Conservation (phyloP, 2,329 filamentous ascomycete genomes). For the Elsinoe necatrix region DNA sequence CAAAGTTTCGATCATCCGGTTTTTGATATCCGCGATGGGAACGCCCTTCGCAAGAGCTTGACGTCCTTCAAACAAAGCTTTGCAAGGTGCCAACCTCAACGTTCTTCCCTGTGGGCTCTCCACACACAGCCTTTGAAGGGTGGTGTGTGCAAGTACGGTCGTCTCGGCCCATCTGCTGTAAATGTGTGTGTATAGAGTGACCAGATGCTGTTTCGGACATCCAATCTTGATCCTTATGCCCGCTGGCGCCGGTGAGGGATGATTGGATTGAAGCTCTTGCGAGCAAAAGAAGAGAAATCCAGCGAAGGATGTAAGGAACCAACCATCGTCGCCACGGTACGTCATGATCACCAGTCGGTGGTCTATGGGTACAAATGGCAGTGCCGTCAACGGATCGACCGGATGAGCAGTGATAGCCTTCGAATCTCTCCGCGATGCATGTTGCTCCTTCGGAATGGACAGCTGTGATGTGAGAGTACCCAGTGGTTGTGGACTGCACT, state of each 20-base stretch:
- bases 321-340: not conserved
- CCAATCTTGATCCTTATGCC: not conserved
- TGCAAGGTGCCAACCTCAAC: not conserved
- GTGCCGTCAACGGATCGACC: not conserved
- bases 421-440: not conserved
- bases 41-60: not conserved
- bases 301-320: constrained; percentile 8
- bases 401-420: not conserved
- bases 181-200: not conserved
- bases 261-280: not conserved
- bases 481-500: not conserved
- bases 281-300: constrained; percentile 8
- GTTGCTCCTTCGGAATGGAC: not conserved
- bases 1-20: not conserved
- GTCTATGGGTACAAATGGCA: not conserved
- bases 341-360: not conserved
- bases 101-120: not conserved
- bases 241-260: not conserved
- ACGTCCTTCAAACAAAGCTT: constrained; percentile 1
- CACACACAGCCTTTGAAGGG: not conserved
- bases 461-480: not conserved
- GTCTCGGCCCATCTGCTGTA: constrained; percentile 8
- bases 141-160: not conserved
- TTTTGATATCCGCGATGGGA: not conserved
- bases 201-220: not conserved